Evolutionary conservation across 2,329 filamentous ascomycete species (phyloP), one percentile per base, ranked within the genome.

Genomic region (Sphaerulina populicola): DNA sequence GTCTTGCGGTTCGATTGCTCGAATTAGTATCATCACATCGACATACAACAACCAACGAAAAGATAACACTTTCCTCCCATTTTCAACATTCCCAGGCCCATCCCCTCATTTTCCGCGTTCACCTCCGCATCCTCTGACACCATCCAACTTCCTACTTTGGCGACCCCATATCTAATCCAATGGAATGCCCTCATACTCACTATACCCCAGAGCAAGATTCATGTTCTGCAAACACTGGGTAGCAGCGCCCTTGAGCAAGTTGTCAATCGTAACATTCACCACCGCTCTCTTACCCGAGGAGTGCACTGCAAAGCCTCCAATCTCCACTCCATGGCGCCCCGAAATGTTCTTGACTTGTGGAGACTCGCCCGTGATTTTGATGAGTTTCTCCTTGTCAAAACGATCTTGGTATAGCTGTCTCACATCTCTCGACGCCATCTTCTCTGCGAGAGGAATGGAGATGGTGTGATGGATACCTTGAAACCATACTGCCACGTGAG

Each of bases 401-500:
- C 91, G 81, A 63, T 97, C 91, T 71, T 97, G 91, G 76, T 94
- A 98, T 52, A 97, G 75, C 65, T 95, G 88, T 56, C 93, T 82
- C 61, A 98, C 88, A 67, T 97, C 90, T 47, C 93, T 85, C 38
- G 87, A 90, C 2, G 82, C 87, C 86, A 97, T 94, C 55, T 81
- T 78, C 70, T 91, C 79, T 65, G 85, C 85, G 7, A 98, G 77
- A 10, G 91, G 91, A 44, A 97, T 87, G 65, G 82, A 89, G 69
- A 97, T 90, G 36, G 89, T 91, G 71, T 90, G 86, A 66, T 88
- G 83, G 61, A 97, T 97, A 57, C 91, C 91, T 66, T 94, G 85
- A 79, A 97, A 97, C 91, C 89, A 97, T 11, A 85, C 82, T n/a
- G 89, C 88, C 21, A 95, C 90, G 69, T 97, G 93, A 6, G 93